Percentiles rank a stretch among this genome's conserved stretches.
These are phyloP conservation scores for Jimgerdemannia flammicorona DNA, from an alignment of 192 early-diverging fungal species.

Conservation along the genomic window DNA sequence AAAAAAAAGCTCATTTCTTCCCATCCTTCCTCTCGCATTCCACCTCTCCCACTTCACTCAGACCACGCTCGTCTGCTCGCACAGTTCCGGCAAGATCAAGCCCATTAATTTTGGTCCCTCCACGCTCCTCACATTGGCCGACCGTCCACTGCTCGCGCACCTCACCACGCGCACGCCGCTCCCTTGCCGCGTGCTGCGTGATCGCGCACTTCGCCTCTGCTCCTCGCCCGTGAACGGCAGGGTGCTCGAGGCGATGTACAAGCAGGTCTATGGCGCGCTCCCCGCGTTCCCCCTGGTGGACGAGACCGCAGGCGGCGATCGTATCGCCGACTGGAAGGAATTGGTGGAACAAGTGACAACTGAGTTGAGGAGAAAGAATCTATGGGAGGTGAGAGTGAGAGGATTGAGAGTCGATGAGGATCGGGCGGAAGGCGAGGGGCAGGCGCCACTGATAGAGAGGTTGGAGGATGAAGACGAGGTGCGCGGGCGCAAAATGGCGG, in stretches of 20 bases:
- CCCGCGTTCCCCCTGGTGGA: neutral
- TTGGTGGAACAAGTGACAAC: neutral
- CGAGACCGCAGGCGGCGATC: neutral
- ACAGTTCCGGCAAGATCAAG: neutral
- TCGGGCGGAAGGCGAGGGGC: neutral
- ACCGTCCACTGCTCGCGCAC: neutral
- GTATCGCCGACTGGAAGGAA: neutral
- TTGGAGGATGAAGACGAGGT: neutral
- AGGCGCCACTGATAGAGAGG: neutral
- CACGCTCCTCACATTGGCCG: neutral
- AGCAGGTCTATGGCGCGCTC: neutral
- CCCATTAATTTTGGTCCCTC: neutral
- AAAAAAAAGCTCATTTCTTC: neutral
- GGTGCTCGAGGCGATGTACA: neutral
- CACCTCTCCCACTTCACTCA: neutral
- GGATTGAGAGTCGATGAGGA: neutral
- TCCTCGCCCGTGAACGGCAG: neutral
- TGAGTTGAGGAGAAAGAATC: neutral
- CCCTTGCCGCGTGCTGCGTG: neutral
- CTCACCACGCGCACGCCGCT: neutral
- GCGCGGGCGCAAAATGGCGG: neutral
- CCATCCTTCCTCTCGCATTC: too few species aligned
- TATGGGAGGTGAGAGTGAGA: neutral
- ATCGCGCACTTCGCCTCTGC: neutral
- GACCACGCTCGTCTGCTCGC: neutral